Base-by-base conservation (phyloP, 2,329 filamentous ascomycete species). In the Nothophaeocryptopus gaeumannii region DNA sequence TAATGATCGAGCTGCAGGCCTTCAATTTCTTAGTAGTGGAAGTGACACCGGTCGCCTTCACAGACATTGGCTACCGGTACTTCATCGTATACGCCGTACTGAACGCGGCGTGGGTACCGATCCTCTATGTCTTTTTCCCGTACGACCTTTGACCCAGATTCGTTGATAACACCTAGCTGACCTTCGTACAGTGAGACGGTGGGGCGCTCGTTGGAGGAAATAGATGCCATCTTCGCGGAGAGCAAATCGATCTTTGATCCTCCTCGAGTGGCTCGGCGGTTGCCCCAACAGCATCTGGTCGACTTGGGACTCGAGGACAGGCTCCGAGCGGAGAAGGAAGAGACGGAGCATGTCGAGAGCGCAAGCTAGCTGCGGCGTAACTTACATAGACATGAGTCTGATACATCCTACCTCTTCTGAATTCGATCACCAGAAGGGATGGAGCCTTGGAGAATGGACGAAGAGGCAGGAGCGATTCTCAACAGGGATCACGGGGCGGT, bases 11-110 rank as follows among this genome's bases (percentile, higher is more conserved):
- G 20, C 20, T 26, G 4, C 20, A 26, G 20, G 20, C 20, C 20
- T 26, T 26, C 20, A 26, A 26, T 7, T 26, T 26, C 7, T 7
- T 26, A 33, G 42, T 45, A 5, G 34, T 29, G 5, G 42, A 45
- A 33, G 67, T 71, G 46, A 74, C 74, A 42, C 71, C 71, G 3
- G 64, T 66, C 39, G 62, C 51, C 7, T 53, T 66, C 5, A 56
- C 56, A 11, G 55, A 53, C 32, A 58, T 63, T 30, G 61, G 59
- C 9, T 65, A 62, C 59, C 51, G 56, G 14, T 61, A 59, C 44
- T 62, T 63, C 42, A 58, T 64, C n/a, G 53, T 61, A 5, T 61
- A 60, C 38, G 35, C 43, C 71, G 33, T 70, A 51, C 68, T 72
- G 31, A 36, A 44, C 65, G 58, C 54, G 5, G 42, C 58, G 2